These are phyloP conservation scores for Aspergillus ellipticus DNA, from an alignment of 495 filamentous ascomycete genomes.

Conservation along the genomic window DNA sequence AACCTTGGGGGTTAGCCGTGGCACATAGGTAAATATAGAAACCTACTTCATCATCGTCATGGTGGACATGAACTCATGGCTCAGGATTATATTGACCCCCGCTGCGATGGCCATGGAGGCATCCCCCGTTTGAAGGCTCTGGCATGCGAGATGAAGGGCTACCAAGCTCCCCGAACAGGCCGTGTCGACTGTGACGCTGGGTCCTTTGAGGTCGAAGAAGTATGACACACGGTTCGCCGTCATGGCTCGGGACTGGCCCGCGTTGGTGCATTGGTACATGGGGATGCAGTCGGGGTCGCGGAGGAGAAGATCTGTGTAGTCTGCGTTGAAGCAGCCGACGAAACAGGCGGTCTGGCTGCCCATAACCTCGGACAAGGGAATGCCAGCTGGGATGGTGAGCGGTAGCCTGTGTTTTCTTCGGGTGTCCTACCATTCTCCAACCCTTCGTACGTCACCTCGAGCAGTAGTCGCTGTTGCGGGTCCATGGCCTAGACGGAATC, in stretches of 20 bases:
- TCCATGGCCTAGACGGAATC: slow-evolving; percentile 23
- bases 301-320: slow-evolving; percentile 7
- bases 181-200: slow-evolving; percentile 43
- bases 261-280: slow-evolving; percentile 15
- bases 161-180: slow-evolving; percentile 52
- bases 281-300: slow-evolving; percentile 17
- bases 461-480: slow-evolving; percentile 41
- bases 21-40: background rate
- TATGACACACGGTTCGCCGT: slow-evolving; percentile 45
- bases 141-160: slow-evolving; percentile 48
- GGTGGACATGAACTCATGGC: slow-evolving; percentile 26
- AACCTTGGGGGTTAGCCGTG: slow-evolving; percentile 13
- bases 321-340: slow-evolving; percentile 3
- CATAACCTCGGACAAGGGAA: slow-evolving; percentile 25
- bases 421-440: slow-evolving; percentile 33
- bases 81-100: slow-evolving; percentile 37
- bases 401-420: background rate
- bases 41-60: slow-evolving; percentile 20
- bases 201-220: slow-evolving; percentile 39
- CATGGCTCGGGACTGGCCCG: slow-evolving; percentile 25
- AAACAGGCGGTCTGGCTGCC: slow-evolving; percentile 2
- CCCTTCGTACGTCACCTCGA: slow-evolving; percentile 57
- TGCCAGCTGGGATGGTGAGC: slow-evolving; percentile 12
- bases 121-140: slow-evolving; percentile 43
- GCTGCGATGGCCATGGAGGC: slow-evolving; percentile 38